Conservation (phyloP, 352 stramenopile genomes). For the Globisporangium radiosum region DNA sequence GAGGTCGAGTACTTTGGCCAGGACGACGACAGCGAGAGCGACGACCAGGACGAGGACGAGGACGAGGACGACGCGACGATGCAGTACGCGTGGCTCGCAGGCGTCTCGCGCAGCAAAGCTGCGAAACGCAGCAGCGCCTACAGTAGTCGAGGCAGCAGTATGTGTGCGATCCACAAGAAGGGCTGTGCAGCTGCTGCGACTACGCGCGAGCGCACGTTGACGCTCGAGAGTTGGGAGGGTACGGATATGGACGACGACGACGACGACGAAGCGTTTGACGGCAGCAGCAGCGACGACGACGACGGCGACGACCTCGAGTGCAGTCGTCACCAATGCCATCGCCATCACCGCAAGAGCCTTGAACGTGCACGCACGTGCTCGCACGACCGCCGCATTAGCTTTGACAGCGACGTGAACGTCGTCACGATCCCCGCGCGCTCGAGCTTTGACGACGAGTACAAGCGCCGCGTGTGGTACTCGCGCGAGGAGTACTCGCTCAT, state of each 20-base stretch:
- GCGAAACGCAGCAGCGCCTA: neutral
- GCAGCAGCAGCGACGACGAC: constrained; percentile 23
- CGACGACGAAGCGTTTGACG: constrained; percentile 43
- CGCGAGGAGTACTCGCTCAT: constrained; percentile 54
- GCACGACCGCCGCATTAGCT: constrained; percentile 72
- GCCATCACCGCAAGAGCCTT: constrained; percentile 15
- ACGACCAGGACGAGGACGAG: constrained; percentile 35
- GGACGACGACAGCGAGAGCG: constrained; percentile 30
- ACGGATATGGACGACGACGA: constrained; percentile 45
- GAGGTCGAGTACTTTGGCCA: constrained; percentile 69
- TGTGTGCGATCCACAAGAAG: neutral
- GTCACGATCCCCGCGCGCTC: constrained; percentile 63
- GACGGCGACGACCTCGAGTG: constrained; percentile 30
- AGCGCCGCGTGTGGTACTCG: constrained; percentile 72
- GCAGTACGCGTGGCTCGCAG: neutral
- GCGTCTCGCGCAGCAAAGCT: neutral
- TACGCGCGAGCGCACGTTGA: constrained; percentile 44
- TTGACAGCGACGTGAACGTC: constrained; percentile 63
- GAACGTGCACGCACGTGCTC: constrained; percentile 53
- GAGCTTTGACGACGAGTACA: constrained; percentile 75
- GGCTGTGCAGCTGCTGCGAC: constrained; percentile 19
- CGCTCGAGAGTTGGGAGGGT: constrained; percentile 50
- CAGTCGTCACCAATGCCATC: too few species aligned
- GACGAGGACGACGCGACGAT: constrained; percentile 38
- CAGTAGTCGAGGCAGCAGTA: constrained; percentile 2